These are phyloP conservation scores for Ilex asprella DNA, from an alignment of 257 asterid species.

Conservation along the genomic window DNA sequence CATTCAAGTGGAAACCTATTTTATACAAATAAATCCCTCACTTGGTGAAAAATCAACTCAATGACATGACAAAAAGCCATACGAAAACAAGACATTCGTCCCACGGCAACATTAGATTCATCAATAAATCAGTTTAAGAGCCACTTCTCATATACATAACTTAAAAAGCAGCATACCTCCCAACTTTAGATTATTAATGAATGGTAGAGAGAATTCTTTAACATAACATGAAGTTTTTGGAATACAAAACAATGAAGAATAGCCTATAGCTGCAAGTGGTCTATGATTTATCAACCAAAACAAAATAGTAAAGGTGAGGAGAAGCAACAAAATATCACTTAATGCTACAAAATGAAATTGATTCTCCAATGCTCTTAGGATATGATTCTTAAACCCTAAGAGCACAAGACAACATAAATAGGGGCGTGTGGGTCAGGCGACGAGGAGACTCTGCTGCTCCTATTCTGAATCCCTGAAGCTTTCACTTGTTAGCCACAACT, in stretches of 20 bases:
- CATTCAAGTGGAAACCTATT: too few relatives aligned
- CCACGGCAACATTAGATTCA: too few relatives aligned
- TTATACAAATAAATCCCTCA: too few relatives aligned
- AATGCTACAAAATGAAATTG: constrained; percentile 32
- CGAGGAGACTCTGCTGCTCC: background rate
- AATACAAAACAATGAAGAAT: constrained; percentile 33
- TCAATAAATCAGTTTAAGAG: too few relatives aligned
- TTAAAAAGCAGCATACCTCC: background rate
- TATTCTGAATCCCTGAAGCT: constrained; percentile 75
- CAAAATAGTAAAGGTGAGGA: background rate
- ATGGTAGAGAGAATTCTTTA: constrained; percentile 14
- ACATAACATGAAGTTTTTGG: constrained; percentile 14
- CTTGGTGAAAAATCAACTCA: too few relatives aligned
- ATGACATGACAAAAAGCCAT: too few relatives aligned
- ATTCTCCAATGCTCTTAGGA: constrained; percentile 16
- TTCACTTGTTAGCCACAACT: constrained; percentile 81
- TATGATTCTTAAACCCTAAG: constrained; percentile 37
- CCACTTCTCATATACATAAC: too few relatives aligned
- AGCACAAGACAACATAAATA: constrained; percentile 21
- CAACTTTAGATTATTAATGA: constrained; percentile 11
- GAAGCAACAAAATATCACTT: constrained; percentile 16
- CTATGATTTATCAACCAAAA: constrained; percentile 25
- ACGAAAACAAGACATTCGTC: too few relatives aligned
- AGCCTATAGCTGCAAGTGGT: constrained; percentile 39
- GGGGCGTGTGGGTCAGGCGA: background rate